Base-by-base conservation (phyloP, 306 rosid species). In the Neltuma alba region DNA sequence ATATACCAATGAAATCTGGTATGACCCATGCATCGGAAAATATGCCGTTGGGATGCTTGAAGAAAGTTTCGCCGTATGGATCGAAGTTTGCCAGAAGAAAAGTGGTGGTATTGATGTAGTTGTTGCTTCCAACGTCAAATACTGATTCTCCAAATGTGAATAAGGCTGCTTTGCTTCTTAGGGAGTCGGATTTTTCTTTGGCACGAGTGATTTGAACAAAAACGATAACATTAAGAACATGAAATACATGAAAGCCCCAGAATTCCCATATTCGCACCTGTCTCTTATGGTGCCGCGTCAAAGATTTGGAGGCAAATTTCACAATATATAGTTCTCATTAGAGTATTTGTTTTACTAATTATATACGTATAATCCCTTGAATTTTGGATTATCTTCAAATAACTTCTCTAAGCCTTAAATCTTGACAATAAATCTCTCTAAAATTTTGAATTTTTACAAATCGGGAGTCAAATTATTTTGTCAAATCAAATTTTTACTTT, bases 61-160 rank as follows among this genome's bases (percentile, higher is more conserved):
- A 87, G 81, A 65, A 77, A 64, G 85, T 77, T 75, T 80, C 42
- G 1, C 91, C 91, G 27, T 85, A 88, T 0, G 89, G 89, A 15
- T 5, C 20, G 15, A 3, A 80, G 36, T 85, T 85, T 25, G 82
- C 84, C 47, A 52, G 70, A 23, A 0, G 1, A 7, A 0, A 2
- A 9, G 73, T 58, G 7, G 84, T 77, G 58, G 83, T 87, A 74
- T 81, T 57, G 76, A 91, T 80, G 74, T 87, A 86, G 78, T 89
- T 82, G 69, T 91, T 87, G 64, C 84, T 89, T 38, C 91, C 93
- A 0, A 40, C 80, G 38, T 89, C 95, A 18, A 72, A 86, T 3
- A 72, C 0, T 14, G 93, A 91, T 69, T 89, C 92, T 6, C 93
- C 93, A 23, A 91, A 84, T 63, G 87, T 66, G 75, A 87, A 88